Base-by-base conservation (phyloP, 139 green algal species). In the Micractinium sp. region DNA sequence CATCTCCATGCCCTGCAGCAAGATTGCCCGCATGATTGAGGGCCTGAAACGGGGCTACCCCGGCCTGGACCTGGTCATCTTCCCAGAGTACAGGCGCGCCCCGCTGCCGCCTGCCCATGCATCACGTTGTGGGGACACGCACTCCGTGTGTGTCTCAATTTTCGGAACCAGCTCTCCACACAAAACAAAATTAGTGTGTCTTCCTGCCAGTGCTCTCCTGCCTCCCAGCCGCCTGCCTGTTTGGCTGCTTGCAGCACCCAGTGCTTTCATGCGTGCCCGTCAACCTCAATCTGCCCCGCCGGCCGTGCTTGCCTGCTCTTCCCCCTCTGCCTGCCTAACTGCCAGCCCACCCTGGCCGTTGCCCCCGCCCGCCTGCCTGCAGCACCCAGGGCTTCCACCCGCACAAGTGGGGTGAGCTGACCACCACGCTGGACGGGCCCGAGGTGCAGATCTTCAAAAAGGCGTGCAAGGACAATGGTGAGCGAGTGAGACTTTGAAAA, bases 391-490 rank as follows among this genome's bases (percentile, higher is more conserved):
- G 92, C 36, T 93, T 94, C 56, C 92, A 94, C 82, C 92, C 92
- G 7, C 63, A 74, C 22, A 93, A 92, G 82, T 94, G 92, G 92
- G 25, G 63, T 5, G 90, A 94, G 56, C 79, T 94, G 23, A 94
- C 92, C 35, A 94, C 90, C 69, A 93, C 88, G 31, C 82, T 92
- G 31, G 90, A 94, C 76, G 90, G 90, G 20, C 90, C 88, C 7
- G 92, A 94, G 90, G 92, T 94, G 14, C 56, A 71, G 16, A 88
- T 94, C 9, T 93, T 94, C 78, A 91, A 92, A 77, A 69, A 93
- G 75, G 92, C 90, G 0, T 94, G 91, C 81, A 88, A 88, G 25
- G 74, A 87, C 25, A 91, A 92, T 85, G 91, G 82, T 87, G 63
- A 60, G 82, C 47, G 89, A 86, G 27, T 75, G 67, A 56, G 7